A percentile compares a stretch with the other conserved stretches of the same genome.
Evolutionary conservation across 176 grass and related monocot species (phyloP).

Genomic region (Musa acuminata): DNA sequence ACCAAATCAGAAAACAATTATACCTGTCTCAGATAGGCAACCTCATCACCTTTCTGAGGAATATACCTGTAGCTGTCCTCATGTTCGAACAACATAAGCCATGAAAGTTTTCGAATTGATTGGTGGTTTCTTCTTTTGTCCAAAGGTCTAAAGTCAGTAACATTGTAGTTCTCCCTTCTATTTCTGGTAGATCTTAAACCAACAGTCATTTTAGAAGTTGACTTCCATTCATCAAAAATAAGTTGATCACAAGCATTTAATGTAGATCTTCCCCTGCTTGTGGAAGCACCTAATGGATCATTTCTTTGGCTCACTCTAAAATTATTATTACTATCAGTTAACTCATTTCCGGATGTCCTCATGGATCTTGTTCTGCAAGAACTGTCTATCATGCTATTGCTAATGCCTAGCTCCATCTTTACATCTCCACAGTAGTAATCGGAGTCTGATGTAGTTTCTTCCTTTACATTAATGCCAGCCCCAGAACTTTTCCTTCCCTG

Average conservation of each 20-base stretch:
- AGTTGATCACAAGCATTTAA: constrained; percentile 27
- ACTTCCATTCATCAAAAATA: constrained; percentile 41
- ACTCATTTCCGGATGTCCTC: constrained; percentile 24
- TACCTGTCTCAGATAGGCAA: constrained; percentile 92
- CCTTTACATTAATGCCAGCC: constrained; percentile 37
- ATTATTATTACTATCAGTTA: constrained; percentile 19
- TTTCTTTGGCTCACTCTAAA: constrained; percentile 39
- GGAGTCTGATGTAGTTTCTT: constrained; percentile 64
- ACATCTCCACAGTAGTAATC: constrained; percentile 50
- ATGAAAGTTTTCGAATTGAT: constrained; percentile 46
- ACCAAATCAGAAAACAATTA: constrained; percentile 8
- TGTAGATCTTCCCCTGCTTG: constrained; percentile 48
- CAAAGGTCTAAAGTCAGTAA: constrained; percentile 34
- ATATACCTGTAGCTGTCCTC: constrained; percentile 90
- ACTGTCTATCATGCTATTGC: constrained; percentile 43
- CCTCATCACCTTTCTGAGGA: constrained; percentile 83
- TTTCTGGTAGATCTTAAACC: constrained; percentile 78
- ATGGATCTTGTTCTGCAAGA: constrained; percentile 39
- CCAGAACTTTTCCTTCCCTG: constrained; percentile 43
- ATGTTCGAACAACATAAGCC: constrained; percentile 92
- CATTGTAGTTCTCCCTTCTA: constrained; percentile 50
- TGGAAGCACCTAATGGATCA: constrained; percentile 55
- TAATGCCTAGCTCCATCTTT: constrained; percentile 35
- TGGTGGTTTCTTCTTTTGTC: constrained; percentile 44
- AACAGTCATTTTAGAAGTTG: constrained; percentile 45